These are phyloP conservation scores for Herpetospermum pedunculosum DNA, from an alignment of 306 rosid species.

Conservation along the genomic window DNA sequence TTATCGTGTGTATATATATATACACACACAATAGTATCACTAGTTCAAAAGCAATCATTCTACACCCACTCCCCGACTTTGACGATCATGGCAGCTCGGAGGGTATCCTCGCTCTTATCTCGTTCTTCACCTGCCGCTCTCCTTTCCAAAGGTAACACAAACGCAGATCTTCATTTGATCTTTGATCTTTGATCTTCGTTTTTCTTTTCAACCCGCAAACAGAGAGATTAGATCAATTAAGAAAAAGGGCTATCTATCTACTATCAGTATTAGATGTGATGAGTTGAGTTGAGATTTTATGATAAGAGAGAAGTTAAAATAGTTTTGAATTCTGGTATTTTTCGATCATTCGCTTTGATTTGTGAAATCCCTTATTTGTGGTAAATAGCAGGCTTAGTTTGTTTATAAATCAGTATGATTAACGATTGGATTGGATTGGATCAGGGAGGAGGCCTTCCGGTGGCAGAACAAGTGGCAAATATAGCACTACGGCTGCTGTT, in stretches of 20 bases:
- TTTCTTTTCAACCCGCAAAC: neutral
- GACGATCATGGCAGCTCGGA: constrained; percentile 40
- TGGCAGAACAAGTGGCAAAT: constrained; percentile 25
- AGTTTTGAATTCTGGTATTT: neutral
- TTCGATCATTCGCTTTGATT: neutral
- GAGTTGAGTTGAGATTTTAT: neutral
- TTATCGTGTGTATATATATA: neutral
- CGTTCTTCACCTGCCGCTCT: constrained; percentile 35
- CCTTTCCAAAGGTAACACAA: constrained; percentile 31
- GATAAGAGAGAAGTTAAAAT: neutral
- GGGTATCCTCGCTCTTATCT: constrained; percentile 35
- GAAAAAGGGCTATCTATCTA: neutral
- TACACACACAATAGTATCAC: neutral
- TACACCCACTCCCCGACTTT: neutral
- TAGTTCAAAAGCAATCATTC: neutral
- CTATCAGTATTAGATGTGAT: neutral
- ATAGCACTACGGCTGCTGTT: constrained; percentile 45
- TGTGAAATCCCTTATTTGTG: neutral
- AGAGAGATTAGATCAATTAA: neutral
- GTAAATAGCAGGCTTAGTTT: neutral
- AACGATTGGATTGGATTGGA: neutral
- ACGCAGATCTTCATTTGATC: neutral
- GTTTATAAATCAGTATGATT: neutral
- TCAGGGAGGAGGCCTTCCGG: constrained; percentile 36
- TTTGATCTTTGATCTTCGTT: neutral